Evolutionary conservation across 371 early-diverging fungal genomes (phyloP).

Genomic region (Rhizopus microsporus): DNA sequence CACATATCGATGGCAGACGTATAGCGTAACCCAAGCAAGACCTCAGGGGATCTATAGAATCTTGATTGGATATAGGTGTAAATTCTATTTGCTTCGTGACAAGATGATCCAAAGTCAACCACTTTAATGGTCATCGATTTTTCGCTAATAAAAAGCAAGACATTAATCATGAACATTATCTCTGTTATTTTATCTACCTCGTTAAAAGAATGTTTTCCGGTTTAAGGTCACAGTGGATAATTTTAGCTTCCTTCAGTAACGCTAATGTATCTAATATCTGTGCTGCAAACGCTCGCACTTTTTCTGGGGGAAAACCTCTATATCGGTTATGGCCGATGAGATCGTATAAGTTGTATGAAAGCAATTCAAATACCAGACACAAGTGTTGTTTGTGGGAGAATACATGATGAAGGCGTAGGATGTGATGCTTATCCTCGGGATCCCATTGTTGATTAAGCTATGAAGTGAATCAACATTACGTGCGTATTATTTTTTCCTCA

Average conservation of each 20-base stretch:
- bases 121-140: conserved; percentile 92
- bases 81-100: conserved; percentile 85
- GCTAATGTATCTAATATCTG: conserved; percentile 90
- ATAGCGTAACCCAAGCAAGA: conserved; percentile 92
- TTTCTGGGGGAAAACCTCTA: conserved; percentile 82
- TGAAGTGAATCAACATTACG: neutral
- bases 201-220: conserved; percentile 95
- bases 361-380: conserved; percentile 94
- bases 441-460: conserved; percentile 82
- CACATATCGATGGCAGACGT: conserved; percentile 99
- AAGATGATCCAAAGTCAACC: conserved; percentile 98
- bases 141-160: conserved; percentile 44
- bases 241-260: conserved; percentile 80
- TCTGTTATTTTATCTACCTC: neutral
- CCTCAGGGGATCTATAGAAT: conserved; percentile 98
- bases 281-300: conserved; percentile 79
- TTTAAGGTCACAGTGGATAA: conserved; percentile 98
- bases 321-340: conserved; percentile 93
- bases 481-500: neutral
- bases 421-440: conserved; percentile 79
- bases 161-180: neutral
- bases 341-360: conserved; percentile 95
- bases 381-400: conserved; percentile 94
- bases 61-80: conserved; percentile 98
- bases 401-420: conserved; percentile 82